Evolutionary conservation across 2,329 filamentous ascomycete species (phyloP), one percentile per base, ranked within the genome.

Genomic region (Talaromyces pinophilus): DNA sequence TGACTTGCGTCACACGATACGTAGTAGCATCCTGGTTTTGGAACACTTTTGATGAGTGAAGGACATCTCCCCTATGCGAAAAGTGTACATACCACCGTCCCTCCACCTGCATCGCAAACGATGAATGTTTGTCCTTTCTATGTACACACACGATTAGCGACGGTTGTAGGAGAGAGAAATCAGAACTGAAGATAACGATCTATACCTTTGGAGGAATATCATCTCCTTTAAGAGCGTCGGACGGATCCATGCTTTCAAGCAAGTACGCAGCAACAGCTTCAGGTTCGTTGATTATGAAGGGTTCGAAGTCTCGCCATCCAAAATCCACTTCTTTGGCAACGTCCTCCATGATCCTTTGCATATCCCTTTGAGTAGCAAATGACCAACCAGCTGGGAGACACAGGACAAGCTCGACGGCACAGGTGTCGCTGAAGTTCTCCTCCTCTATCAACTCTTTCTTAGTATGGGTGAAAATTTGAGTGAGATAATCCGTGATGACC

Each of bases 31-130:
- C 60, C 60, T 62, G 13, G 8, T 46, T 30, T 22, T 35, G 5
- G 7, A 15, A 5, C 6, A 22, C 11, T 3, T 33, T 33, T 44
- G 59, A 11, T 54, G 25, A 30, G 48, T 28, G 19, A 52, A 52
- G 22, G 25, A 7, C 5, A 17, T 28, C 22, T 15, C 7, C 6
- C 28, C 48, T 38, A 10, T 19, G n/a, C 6, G 33, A 17, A 3
- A 38, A 25, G 46, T 15, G 28, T 10, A 54, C 60, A 13, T 62
- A 62, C 60, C 19, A 62, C 60, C 6, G 60, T 62, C 2, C 60
- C 60, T n/a, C 60, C 60, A 17, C 60, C 60, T 15, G 60, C 60
- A 62, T 62, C 60, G 7, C 60, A 62, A n/a, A 62, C 15, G 28
- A 62, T 62, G 25, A 62, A 62, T 8, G 40, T 33, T 25, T 62